A percentile compares a stretch with the other conserved stretches of the same genome.
Evolutionary conservation across 2,329 filamentous ascomycete species (phyloP).

Genomic region (Botrytis fragariae): DNA sequence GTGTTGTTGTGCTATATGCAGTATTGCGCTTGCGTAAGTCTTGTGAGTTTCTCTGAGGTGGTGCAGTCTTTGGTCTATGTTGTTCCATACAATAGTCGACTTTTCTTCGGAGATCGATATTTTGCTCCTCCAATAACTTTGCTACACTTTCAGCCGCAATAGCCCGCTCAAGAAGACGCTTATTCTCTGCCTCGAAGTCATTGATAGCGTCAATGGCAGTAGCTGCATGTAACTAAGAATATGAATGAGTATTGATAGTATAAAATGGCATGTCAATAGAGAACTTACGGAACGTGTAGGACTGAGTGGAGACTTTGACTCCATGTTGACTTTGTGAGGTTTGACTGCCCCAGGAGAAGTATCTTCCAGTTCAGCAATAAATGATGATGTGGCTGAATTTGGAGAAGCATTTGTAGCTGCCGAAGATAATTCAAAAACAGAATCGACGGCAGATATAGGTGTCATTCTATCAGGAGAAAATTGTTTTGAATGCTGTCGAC

Average conservation of each 20-base stretch:
- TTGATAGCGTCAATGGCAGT: constrained; percentile 20
- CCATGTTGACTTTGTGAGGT: neutral
- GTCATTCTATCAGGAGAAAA: constrained; percentile 25
- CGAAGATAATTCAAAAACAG: constrained; percentile 31
- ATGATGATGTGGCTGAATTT: constrained; percentile 26
- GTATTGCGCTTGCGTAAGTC: constrained; percentile 1
- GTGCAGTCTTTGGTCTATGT: constrained; percentile 28
- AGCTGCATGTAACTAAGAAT: constrained; percentile 7
- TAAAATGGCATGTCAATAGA: neutral
- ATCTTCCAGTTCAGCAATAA: constrained; percentile 34
- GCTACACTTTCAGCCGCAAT: constrained; percentile 32
- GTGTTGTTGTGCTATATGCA: constrained; percentile 15
- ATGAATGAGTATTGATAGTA: neutral
- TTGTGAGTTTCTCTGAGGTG: constrained; percentile 15
- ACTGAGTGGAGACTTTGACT: constrained; percentile 10
- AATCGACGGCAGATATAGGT: constrained; percentile 31
- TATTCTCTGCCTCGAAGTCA: constrained; percentile 19
- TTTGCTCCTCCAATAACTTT: constrained; percentile 29
- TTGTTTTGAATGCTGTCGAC: constrained; percentile 25
- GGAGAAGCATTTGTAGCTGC: constrained; percentile 22
- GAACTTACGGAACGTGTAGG: constrained; percentile 16
- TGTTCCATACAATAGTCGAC: constrained; percentile 27
- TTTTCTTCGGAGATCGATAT: constrained; percentile 28
- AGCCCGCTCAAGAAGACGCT: constrained; percentile 20
- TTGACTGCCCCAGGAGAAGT: constrained; percentile 26